phyloP scores from a whole-genome alignment of 306 rosid genomes.

The Medicago lupulina region DNA sequence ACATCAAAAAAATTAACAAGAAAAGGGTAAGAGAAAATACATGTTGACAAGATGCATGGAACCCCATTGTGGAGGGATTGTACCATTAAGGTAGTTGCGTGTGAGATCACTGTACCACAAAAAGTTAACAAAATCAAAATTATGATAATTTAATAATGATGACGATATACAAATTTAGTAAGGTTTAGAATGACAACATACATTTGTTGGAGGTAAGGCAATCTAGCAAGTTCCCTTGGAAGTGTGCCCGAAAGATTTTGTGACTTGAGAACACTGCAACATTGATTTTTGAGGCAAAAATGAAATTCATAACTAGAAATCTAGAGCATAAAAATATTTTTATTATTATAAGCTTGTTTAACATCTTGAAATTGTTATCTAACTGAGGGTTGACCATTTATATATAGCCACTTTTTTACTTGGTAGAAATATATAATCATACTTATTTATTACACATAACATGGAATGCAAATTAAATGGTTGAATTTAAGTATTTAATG shows the following conservation, averaged over 20 bases:
- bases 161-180: background rate
- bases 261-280: conserved; percentile 51
- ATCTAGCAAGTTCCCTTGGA: conserved; percentile 52
- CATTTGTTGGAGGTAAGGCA: conserved; percentile 65
- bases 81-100: conserved; percentile 67
- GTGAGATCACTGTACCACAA: conserved; percentile 56
- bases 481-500: too few species aligned
- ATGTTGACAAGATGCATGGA: conserved; percentile 53
- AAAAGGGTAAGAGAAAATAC: conserved; percentile 38
- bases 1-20: background rate
- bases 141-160: background rate
- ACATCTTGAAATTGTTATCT: too few species aligned
- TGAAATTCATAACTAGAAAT: background rate
- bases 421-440: too few species aligned
- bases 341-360: too few species aligned
- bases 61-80: conserved; percentile 70
- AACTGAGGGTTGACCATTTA: too few species aligned
- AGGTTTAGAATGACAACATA: conserved; percentile 30
- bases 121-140: background rate
- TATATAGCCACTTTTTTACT: too few species aligned
- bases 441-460: too few species aligned
- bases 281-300: background rate
- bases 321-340: too few species aligned
- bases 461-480: too few species aligned
- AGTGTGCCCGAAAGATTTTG: conserved; percentile 64